Evolutionary conservation across 257 asterid species (phyloP).

Genomic region (Solanum rostratum): DNA sequence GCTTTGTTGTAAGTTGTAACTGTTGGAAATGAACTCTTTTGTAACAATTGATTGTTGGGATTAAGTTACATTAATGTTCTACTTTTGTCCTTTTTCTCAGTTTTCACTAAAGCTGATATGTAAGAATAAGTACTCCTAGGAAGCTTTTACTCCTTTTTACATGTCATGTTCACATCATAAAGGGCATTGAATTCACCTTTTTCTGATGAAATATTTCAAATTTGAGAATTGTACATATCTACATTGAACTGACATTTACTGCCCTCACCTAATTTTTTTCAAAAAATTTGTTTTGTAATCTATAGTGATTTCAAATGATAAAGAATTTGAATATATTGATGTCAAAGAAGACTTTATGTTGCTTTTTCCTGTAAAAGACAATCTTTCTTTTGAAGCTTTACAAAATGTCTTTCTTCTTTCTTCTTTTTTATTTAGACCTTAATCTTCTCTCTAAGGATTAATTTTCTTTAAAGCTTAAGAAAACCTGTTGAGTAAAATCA

Average conservation of each 20-base stretch:
- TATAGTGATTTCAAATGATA: background rate
- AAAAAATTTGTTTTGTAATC: background rate
- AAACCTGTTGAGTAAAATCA: background rate
- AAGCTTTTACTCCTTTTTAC: background rate
- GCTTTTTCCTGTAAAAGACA: background rate
- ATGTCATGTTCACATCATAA: background rate
- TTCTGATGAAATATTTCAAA: background rate
- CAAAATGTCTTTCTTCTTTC: background rate
- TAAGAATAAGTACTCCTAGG: background rate
- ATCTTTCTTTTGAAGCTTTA: background rate
- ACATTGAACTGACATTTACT: background rate
- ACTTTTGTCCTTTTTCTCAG: background rate
- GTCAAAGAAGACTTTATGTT: background rate
- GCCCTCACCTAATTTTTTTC: background rate
- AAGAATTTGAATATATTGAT: background rate
- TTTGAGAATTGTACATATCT: background rate
- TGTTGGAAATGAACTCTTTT: background rate
- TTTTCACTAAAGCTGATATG: background rate
- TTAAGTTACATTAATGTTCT: constrained; percentile 10
- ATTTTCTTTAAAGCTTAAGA: background rate
- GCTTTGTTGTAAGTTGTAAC: background rate
- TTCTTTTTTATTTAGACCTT: background rate
- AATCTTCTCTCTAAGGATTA: background rate
- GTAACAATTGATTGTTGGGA: background rate
- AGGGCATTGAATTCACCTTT: background rate